Percentiles rank a stretch among this genome's conserved stretches.
Conservation (phyloP, 116 monocot genomes). For the Dioscorea cayenensis region DNA sequence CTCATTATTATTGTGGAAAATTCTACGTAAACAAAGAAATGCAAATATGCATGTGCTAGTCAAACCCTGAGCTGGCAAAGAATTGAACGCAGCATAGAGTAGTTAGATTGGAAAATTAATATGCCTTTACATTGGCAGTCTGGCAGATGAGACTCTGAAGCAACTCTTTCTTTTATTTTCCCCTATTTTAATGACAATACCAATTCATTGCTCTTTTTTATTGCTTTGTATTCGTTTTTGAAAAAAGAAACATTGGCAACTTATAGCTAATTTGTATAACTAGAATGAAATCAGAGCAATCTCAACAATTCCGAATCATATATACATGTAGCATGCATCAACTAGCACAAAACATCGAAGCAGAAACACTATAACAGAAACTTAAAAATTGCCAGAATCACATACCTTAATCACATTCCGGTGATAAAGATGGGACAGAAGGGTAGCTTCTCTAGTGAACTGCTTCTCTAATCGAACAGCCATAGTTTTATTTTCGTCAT, state of each 20-base stretch:
- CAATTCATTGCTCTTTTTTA: too few relatives aligned
- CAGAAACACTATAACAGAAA: neutral
- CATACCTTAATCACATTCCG: conserved; percentile 64
- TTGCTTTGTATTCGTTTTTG: too few relatives aligned
- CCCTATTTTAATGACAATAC: too few relatives aligned
- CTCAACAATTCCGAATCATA: too few relatives aligned
- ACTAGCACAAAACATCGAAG: neutral
- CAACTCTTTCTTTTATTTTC: too few relatives aligned
- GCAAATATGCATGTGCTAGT: neutral
- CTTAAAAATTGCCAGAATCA: neutral
- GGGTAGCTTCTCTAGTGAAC: conserved; percentile 47
- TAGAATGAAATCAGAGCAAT: neutral
- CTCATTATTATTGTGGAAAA: too few relatives aligned
- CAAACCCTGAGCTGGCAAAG: neutral
- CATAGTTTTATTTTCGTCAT: conserved; percentile 49
- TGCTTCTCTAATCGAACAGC: conserved; percentile 49
- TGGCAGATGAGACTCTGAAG: too few relatives aligned
- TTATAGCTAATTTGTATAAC: neutral
- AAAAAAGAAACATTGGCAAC: too few relatives aligned
- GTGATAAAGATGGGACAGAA: conserved; percentile 56
- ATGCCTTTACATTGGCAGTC: neutral
- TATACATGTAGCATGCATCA: too few relatives aligned
- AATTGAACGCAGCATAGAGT: neutral
- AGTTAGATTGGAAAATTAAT: neutral
- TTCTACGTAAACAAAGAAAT: neutral